Evolutionary conservation across 257 asterid genomes (phyloP), one percentile per base, ranked within the genome.

Genomic region (Solanum ossicruentum): DNA sequence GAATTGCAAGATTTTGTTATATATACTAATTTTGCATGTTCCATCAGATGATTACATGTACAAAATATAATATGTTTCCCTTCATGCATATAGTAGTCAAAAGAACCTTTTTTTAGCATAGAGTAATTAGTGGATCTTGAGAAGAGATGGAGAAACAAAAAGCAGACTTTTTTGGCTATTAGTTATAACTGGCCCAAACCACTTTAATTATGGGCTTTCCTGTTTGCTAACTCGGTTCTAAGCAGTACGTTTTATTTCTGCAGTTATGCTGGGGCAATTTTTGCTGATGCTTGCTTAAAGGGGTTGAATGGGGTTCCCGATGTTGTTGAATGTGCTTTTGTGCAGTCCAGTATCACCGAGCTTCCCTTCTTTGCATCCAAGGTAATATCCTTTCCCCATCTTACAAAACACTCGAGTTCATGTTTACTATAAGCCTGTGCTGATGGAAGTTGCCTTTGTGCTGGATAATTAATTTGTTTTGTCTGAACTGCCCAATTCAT

Each of bases 231-330:
- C 65, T 66, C 45, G 55, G 18, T 8, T 18, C 61, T 92, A 57
- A 87, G 83, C 67, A 67, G 73, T 77, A 65, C 28, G 16, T 55
- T 8, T 78, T 28, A 17, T 71, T 10, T 65, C 1, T 88, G 89
- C 93, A 94, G 98, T 82, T 95, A 93, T 90, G 97, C 98, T 6
- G 97, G 98, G n/a, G 97, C 99, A 55, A 88, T 92, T 56, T 95
- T 94, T 85, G 97, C 97, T 17, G 99, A 95, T 93, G 98, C 99
- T 82, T 94, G 98, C 91, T 88, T 95, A 83, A 95, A 93, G 88
- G 98, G 99, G 73, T 96, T 94, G 54, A 95, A 95, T 86, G 98
- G 98, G 23, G 97, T 93, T 71, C 97, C 95, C 20, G 97, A 92
- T 88, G 95, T 93, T 63, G 94, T 94, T 20, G 97, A 94, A 86